Evolutionary conservation across 306 rosid genomes (phyloP).

Genomic region (Fagus crenata): DNA sequence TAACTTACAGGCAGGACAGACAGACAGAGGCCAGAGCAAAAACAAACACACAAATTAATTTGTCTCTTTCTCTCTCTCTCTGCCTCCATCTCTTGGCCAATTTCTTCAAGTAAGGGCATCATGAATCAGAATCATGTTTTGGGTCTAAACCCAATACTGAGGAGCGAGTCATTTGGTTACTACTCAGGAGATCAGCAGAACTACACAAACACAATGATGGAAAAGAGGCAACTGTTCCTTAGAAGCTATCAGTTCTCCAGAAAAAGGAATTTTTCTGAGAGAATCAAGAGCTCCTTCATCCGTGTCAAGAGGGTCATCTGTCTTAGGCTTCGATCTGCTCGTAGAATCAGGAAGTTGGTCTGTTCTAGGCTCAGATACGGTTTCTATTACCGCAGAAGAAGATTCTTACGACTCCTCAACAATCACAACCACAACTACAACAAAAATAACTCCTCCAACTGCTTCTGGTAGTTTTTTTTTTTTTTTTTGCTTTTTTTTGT

Average conservation of each 20-base stretch:
- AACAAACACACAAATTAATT: too few species aligned
- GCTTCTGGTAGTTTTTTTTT: constrained; percentile 44
- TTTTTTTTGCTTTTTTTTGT: neutral
- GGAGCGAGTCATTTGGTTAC: constrained; percentile 54
- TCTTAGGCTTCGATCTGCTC: constrained; percentile 48
- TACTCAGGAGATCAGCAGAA: constrained; percentile 35
- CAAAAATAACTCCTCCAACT: constrained; percentile 34
- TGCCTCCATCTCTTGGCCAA: constrained; percentile 1
- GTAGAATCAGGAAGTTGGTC: constrained; percentile 35
- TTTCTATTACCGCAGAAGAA: constrained; percentile 57
- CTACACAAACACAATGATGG: constrained; percentile 56
- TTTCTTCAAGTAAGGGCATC: constrained; percentile 31
- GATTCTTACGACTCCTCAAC: constrained; percentile 46
- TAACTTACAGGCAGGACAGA: too few species aligned
- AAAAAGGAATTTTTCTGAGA: constrained; percentile 51
- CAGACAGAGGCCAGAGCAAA: neutral
- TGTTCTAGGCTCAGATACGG: constrained; percentile 53
- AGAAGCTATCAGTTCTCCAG: constrained; percentile 82
- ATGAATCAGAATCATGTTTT: constrained; percentile 20
- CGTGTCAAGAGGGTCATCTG: constrained; percentile 51
- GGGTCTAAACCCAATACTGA: constrained; percentile 39
- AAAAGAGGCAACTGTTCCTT: constrained; percentile 74
- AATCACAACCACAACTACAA: constrained; percentile 27
- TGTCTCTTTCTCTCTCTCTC: neutral
- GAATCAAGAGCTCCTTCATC: constrained; percentile 55